A percentile compares a stretch with the other conserved stretches of the same genome.
phyloP scores from a whole-genome alignment of 2,329 filamentous ascomycete species.

The Proliferodiscus dingleyae region DNA sequence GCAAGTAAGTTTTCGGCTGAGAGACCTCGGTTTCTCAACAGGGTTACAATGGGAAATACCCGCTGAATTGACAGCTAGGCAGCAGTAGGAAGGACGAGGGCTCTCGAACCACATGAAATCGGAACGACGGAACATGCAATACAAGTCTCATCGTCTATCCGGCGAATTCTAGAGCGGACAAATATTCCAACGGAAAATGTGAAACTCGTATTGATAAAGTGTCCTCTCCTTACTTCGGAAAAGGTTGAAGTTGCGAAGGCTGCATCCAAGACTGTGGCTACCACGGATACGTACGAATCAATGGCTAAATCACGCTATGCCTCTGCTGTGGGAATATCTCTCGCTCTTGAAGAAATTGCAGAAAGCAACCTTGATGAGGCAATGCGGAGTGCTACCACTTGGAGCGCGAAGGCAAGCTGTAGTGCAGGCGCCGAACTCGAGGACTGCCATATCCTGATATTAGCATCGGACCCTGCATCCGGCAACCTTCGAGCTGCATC shows the following conservation, averaged over 20 bases:
- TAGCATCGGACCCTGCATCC: slow-evolving; percentile 22
- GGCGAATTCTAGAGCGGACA: slow-evolving; percentile 17
- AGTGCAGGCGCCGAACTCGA: slow-evolving; percentile 32
- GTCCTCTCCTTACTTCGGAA: slow-evolving; percentile 29
- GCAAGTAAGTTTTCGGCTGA: slow-evolving; percentile 1
- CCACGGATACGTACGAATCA: slow-evolving; percentile 31
- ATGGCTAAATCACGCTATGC: slow-evolving; percentile 33
- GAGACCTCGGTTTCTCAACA: not conserved
- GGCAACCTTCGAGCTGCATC: slow-evolving; percentile 20
- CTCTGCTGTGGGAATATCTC: slow-evolving; percentile 29
- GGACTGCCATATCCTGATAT: slow-evolving; percentile 30
- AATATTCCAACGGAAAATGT: slow-evolving; percentile 18
- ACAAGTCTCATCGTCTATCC: slow-evolving; percentile 21
- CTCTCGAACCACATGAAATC: slow-evolving; percentile 28
- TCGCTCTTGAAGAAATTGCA: slow-evolving; percentile 26
- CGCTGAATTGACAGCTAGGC: slow-evolving; percentile 10
- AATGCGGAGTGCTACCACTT: slow-evolving; percentile 18
- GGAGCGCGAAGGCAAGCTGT: slow-evolving; percentile 30
- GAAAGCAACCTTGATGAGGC: slow-evolving; percentile 18
- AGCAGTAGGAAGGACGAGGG: slow-evolving; percentile 26
- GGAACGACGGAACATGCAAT: slow-evolving; percentile 28
- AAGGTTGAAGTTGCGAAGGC: slow-evolving; percentile 26
- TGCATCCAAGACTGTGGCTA: slow-evolving; percentile 20
- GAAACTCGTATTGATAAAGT: slow-evolving; percentile 29
- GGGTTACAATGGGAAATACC: not conserved